phyloP scores from a whole-genome alignment of 2,329 filamentous ascomycete genomes.

The Raffaelea arxii region DNA sequence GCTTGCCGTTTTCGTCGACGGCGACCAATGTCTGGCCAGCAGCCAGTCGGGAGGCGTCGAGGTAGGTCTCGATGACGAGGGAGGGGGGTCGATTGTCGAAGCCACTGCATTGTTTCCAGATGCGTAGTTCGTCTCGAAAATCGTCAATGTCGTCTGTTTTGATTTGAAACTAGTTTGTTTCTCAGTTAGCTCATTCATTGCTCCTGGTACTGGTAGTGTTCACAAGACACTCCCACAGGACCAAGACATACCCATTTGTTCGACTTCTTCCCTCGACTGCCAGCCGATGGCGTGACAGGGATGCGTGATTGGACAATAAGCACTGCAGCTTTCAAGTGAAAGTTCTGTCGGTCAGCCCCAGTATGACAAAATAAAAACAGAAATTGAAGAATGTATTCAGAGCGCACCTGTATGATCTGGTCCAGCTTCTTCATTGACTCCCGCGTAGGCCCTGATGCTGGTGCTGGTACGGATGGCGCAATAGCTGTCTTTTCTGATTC shows the following conservation, averaged over 20 bases:
- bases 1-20: constrained; percentile 79
- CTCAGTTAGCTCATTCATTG: constrained; percentile 5
- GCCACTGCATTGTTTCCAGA: constrained; percentile 74
- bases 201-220: no score
- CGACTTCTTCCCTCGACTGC: background rate
- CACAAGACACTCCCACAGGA: background rate
- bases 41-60: constrained; percentile 70
- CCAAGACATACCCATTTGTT: background rate
- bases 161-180: constrained; percentile 70
- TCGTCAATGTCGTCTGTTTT: constrained; percentile 88
- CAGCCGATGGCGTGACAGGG: constrained; percentile 38
- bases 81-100: constrained; percentile 70
- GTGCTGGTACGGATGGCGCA: constrained; percentile 35
- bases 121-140: constrained; percentile 68
- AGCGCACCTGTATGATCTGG: constrained; percentile 79
- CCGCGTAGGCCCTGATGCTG: constrained; percentile 38
- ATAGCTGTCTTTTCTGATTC: constrained; percentile 29
- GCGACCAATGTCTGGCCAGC: constrained; percentile 81
- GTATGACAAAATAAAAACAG: no score
- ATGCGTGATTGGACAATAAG: constrained; percentile 76
- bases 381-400: no score
- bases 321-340: constrained; percentile 78
- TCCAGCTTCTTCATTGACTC: constrained; percentile 74
- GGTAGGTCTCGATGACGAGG: constrained; percentile 81
- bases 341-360: constrained; percentile 65